Evolutionary conservation across 2,329 filamentous ascomycete species (phyloP), one percentile per base, ranked within the genome.

Genomic region (Botrytis deweyae): DNA sequence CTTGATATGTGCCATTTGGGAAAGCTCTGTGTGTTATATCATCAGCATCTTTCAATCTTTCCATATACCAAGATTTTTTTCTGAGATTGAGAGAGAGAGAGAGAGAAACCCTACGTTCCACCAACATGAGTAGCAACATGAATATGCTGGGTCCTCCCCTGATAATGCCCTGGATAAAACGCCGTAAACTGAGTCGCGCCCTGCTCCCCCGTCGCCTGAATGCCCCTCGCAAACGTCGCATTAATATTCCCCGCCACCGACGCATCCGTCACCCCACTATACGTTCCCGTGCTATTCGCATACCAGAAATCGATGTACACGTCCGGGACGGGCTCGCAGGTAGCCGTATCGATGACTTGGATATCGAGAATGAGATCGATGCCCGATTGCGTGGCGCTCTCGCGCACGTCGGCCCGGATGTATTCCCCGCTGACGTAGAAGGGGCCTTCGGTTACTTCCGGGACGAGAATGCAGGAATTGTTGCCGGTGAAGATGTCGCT

Each of bases 321-420:
- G 68, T 85, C 80, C 2, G 84, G 82, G 1, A 88, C 83, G 12
- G 85, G 84, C 77, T 87, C 81, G 80, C 87, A 89, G 5, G 87
- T 88, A 63, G 84, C 82, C 52, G 87, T 83, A 74, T 89, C 87
- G 74, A 89, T 84, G 70, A 89, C 82, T 78, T 88, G 87, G 74
- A 86, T 83, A 77, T 88, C 86, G 22, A 85, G 74, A 9, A 82
- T 81, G 22, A 86, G 76, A 2, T 82, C 80, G 18, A 72, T 66
- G n/a, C 61, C 70, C 25, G 46, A 55, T 66, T 72, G 70, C 22
- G 20, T 44, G 7, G 59, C 2, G 85, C 80, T 42, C 36, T 75
- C 73, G 25, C 81, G 83, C 55, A 89, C 80, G 76, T 89, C 81
- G 44, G 82, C 76, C 40, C 87, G 84, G 74, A 89, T 79, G 69